Evolutionary conservation across 1,284 basidiomycete genomes (phyloP), one percentile per base, ranked within the genome.

Genomic region (Cryptococcus neoformans): DNA sequence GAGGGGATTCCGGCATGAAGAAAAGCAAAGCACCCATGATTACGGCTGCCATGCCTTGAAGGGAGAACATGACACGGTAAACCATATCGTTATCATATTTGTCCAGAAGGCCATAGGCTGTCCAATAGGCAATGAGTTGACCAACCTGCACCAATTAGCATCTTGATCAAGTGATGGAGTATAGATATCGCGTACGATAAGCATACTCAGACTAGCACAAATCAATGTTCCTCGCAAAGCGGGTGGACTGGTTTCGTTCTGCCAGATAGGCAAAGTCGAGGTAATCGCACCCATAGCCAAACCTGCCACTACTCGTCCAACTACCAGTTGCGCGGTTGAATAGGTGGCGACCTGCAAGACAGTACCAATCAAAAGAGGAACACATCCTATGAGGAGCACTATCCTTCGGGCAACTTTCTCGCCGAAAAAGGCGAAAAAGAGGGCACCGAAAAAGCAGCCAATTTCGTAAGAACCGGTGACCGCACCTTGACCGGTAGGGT

Each of bases 61-160:
- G 50, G n/a, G 48, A 47, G 42, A 62, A 62, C 58, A 59, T 59
- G 28, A 62, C 14, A 17, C 61, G 41, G 58, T 57, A 62, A 16
- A 54, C 56, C 34, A 58, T 50, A 37, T 62, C 60, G 2, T 44
- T 58, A 36, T 58, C 53, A 21, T 56, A 63, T 40, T 51, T 54
- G 21, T 54, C 38, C 39, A 63, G 50, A 12, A 63, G 50, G 12
- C 62, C 62, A 48, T 64, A 64, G 5, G 54, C 62, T 11, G 56
- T 55, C 62, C 62, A 64, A 53, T 64, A 64, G 16, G 62, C 62
- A 38, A 64, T 62, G 6, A 64, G 44, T 52, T 64, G 62, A 39
- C 62, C 62, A 37, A 63, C 56, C 60, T 62, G 36, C 17, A 17
- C 8, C 46, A 28, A n/a, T 42, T 42, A 48, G 41, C 38, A 9